Evolutionary conservation across 441 rosid genomes (phyloP).

Genomic region (Populus hybrid): DNA sequence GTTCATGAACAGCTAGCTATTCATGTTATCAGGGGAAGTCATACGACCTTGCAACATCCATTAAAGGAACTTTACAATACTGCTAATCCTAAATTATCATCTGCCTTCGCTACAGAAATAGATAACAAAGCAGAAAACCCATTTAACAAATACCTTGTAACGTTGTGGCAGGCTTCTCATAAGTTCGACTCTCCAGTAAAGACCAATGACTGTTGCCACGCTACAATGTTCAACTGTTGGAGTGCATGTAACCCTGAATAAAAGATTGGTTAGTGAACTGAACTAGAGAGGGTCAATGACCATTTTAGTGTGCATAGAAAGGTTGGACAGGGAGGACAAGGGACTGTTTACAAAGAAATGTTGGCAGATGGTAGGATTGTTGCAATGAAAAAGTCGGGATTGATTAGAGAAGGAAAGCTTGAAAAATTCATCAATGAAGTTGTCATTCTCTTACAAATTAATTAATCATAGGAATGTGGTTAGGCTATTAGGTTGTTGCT

Average conservation of each 20-base stretch:
- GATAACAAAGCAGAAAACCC: not conserved
- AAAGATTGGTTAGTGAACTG: not conserved
- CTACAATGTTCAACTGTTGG: constrained; percentile 93
- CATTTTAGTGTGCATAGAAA: not conserved
- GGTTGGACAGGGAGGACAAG: constrained; percentile 10
- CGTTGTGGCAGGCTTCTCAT: constrained; percentile 83
- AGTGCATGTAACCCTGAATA: constrained; percentile 75
- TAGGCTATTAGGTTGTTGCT: constrained; percentile 4
- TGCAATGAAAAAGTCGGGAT: not conserved
- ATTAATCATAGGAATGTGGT: constrained; percentile 10
- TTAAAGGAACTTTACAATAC: not conserved
- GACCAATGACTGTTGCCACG: constrained; percentile 89
- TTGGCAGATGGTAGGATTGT: constrained; percentile 9
- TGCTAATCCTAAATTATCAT: not conserved
- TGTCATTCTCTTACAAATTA: not conserved
- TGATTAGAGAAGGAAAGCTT: not conserved
- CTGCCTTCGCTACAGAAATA: not conserved
- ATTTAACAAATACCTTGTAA: constrained; percentile 58
- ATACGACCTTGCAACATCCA: not conserved
- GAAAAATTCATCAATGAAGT: not conserved
- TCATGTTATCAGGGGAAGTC: not conserved
- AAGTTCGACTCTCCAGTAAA: constrained; percentile 80
- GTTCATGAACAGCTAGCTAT: not conserved
- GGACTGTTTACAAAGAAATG: constrained; percentile 1
- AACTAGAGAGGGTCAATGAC: not conserved